Evolutionary conservation across 495 filamentous ascomycete genomes (phyloP), one percentile per base, ranked within the genome.

Genomic region (Penicillium chermesinum): DNA sequence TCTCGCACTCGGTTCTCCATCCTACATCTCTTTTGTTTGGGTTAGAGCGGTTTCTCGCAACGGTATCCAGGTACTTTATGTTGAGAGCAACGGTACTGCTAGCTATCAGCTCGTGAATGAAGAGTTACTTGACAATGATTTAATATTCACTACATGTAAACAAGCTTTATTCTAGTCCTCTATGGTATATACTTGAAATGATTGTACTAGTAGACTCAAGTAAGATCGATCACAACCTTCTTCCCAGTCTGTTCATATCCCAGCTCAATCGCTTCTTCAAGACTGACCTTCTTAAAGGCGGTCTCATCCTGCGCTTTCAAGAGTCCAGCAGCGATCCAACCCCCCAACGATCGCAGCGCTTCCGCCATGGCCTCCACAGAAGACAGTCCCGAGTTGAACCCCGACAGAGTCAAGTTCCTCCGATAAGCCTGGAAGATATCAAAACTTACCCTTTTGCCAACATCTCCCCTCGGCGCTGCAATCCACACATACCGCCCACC

Each of bases 401-500:
- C 56, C 22, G 50, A 22, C 7, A 59, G 45, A 0, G 42, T 42
- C 10, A 59, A 33, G 34, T 51, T 52, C 39, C 53, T 59, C 10
- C 56, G 52, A 39, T 59, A 59, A 17, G 49, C 47, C 36, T 55
- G 46, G 32, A 59, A 53, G 1, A 59, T 34, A 41, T 59, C 46
- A 19, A 59, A 51, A 6, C 44, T 19, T 8, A 59, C 13, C 7
- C 12, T 41, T 3, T 45, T 59, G 19, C 32, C 44, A 7, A 13
- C 49, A 35, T 40, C 44, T 9, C 49, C 52, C 27, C 44, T 48
- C 10, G 57, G 57, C 12, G 52, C 57, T 1, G 57, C 36, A 44
- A 59, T 59, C 57, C 57, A 59, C 9, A 33, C 20, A 41, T 53
- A 56, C 0, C 57, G 57, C 2, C 57, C 57, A 45, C 47, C 39